A percentile compares a stretch with the other conserved stretches of the same genome.
Evolutionary conservation across 2,329 filamentous ascomycete species (phyloP).

Genomic region (Alternaria ethzedia): DNA sequence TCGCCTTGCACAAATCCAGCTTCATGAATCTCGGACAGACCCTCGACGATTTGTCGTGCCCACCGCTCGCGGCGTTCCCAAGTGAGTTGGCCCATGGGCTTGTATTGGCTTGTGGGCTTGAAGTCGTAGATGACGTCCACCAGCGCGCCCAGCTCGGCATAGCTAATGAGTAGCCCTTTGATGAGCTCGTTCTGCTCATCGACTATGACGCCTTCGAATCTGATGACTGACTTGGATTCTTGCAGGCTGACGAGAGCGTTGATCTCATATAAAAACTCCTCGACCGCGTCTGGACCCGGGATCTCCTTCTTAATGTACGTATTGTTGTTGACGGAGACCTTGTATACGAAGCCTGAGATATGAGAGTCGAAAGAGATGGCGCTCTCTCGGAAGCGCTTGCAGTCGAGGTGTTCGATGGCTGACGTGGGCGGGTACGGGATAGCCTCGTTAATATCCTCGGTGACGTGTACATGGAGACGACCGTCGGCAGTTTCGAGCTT

Average conservation of each 20-base stretch:
- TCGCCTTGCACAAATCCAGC: constrained; percentile 96
- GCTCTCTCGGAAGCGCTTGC: constrained; percentile 68
- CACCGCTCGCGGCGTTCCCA: constrained; percentile 83
- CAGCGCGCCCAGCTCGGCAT: constrained; percentile 83
- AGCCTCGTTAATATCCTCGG: constrained; percentile 96
- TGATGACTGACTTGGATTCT: constrained; percentile 77
- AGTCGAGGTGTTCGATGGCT: constrained; percentile 73
- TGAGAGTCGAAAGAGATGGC: constrained; percentile 87
- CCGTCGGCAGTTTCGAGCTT: constrained; percentile 89
- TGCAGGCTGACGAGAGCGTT: constrained; percentile 85
- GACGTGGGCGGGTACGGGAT: constrained; percentile 80
- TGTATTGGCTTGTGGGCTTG: constrained; percentile 53
- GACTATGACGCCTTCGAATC: constrained; percentile 85
- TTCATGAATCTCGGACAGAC: constrained; percentile 91
- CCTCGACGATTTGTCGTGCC: constrained; percentile 89
- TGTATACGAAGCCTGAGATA: constrained; percentile 97
- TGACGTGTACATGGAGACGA: constrained; percentile 91
- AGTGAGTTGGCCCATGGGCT: constrained; percentile 59
- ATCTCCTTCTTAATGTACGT: constrained; percentile 98
- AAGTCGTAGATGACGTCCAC: constrained; percentile 90
- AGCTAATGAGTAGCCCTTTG: constrained; percentile 89
- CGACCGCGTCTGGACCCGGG: constrained; percentile 90
- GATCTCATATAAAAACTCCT: constrained; percentile 97
- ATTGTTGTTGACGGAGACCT: constrained; percentile 73
- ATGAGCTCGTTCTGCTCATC: constrained; percentile 76